Conservation (phyloP, 164 flowering plant species). For the Nymphaea thermarum region DNA sequence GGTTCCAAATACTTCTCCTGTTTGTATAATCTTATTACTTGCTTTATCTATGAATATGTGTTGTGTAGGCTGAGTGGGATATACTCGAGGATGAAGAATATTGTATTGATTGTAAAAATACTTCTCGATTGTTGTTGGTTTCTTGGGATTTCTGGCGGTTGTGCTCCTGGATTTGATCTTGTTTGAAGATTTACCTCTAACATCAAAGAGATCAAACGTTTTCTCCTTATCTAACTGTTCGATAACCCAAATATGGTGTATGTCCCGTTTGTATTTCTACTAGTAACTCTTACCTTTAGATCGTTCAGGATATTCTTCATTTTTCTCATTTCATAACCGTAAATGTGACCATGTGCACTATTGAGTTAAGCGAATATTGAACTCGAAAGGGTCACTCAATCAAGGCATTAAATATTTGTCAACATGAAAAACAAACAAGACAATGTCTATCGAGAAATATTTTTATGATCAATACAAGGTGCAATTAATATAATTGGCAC, state of each 20-base stretch:
- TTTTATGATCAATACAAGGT: conserved; percentile 31
- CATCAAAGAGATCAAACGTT: background rate
- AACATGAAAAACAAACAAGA: conserved; percentile 6
- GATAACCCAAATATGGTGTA: conserved; percentile 40
- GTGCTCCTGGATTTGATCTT: conserved; percentile 20
- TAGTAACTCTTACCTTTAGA: conserved; percentile 51
- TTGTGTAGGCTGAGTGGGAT: too few relatives aligned
- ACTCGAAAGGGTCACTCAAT: too few relatives aligned
- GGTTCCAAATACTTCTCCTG: too few relatives aligned
- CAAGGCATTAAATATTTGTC: too few relatives aligned
- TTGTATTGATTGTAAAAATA: conserved; percentile 43
- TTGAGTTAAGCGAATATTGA: background rate
- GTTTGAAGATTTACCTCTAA: background rate
- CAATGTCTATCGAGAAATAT: conserved; percentile 26
- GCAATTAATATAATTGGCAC: conserved; percentile 19
- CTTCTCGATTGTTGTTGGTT: conserved; percentile 18
- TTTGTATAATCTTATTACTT: too few relatives aligned
- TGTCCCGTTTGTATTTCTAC: conserved; percentile 45
- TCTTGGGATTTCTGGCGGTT: conserved; percentile 17
- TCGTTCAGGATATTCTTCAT: conserved; percentile 27
- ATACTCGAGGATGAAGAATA: too few relatives aligned
- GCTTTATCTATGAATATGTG: too few relatives aligned
- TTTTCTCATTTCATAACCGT: background rate
- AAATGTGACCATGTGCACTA: background rate
- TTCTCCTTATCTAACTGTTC: conserved; percentile 6